phyloP scores from a whole-genome alignment of 805 yeast genomes.

The Kodamaea fukazawae region DNA sequence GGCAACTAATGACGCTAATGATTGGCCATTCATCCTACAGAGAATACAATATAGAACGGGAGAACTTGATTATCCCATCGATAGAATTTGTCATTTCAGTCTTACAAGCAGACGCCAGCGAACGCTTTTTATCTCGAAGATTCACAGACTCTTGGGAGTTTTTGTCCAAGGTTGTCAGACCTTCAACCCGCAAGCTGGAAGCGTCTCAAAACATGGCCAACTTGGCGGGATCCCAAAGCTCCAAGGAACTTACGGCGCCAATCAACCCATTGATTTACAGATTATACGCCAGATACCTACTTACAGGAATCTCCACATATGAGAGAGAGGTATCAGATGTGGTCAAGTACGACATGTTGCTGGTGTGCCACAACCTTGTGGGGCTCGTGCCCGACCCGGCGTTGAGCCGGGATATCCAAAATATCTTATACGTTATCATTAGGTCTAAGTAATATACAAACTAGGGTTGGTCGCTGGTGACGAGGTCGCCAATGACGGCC shows the following conservation, averaged over 20 bases:
- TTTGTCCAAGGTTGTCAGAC: slow-evolving; percentile 4
- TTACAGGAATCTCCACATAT: slow-evolving; percentile 36
- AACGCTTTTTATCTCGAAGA: slow-evolving; percentile 46
- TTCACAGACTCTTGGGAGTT: slow-evolving; percentile 48
- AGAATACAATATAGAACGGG: slow-evolving; percentile 8
- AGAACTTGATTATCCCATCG: slow-evolving; percentile 24
- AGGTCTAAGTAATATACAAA: slow-evolving; percentile 2
- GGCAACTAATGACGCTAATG: slow-evolving; percentile 21
- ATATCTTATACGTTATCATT: slow-evolving; percentile 30
- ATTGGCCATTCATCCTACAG: slow-evolving; percentile 15
- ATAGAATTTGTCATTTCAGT: slow-evolving; percentile 28
- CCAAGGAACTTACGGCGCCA: slow-evolving; percentile 4
- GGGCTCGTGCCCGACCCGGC: slow-evolving; percentile 22
- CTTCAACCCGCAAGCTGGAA: no score
- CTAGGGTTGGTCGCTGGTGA: slow-evolving; percentile 18
- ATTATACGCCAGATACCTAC: slow-evolving; percentile 27
- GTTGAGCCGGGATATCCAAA: slow-evolving; percentile 24
- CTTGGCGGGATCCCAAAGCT: background rate
- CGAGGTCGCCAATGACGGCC: slow-evolving; percentile 35
- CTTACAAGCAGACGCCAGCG: slow-evolving; percentile 32
- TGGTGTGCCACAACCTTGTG: slow-evolving; percentile 23
- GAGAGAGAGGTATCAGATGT: slow-evolving; percentile 42
- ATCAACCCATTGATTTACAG: slow-evolving; percentile 8
- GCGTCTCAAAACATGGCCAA: no score
- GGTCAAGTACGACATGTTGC: slow-evolving; percentile 33